A percentile compares a stretch with the other conserved stretches of the same genome.
Evolutionary conservation across 73 alveolate species (phyloP).

Genomic region (Stentor coeruleus): DNA sequence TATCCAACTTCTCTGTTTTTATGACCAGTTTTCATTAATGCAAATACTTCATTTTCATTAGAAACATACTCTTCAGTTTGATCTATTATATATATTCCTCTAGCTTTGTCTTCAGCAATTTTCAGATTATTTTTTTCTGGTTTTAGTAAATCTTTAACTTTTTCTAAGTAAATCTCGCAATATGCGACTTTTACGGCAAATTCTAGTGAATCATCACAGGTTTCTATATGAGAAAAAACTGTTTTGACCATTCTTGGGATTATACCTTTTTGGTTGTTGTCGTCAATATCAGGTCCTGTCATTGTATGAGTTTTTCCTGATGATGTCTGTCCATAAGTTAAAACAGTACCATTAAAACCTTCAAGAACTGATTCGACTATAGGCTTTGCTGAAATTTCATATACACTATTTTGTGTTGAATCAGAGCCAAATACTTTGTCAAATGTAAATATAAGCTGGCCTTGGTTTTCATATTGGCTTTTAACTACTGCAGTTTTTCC

Average conservation of each 20-base stretch:
- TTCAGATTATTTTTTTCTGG: constrained; percentile 77
- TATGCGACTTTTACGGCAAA: constrained; percentile 77
- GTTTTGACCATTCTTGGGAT: constrained; percentile 88
- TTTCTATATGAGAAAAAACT: constrained; percentile 54
- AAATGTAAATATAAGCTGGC: constrained; percentile 42
- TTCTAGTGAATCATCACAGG: constrained; percentile 67
- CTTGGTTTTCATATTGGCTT: not conserved
- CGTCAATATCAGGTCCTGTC: constrained; percentile 76
- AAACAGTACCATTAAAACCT: constrained; percentile 95
- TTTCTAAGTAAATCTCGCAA: constrained; percentile 90
- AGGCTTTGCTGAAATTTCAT: constrained; percentile 79
- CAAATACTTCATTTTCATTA: constrained; percentile 85
- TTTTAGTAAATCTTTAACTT: constrained; percentile 81
- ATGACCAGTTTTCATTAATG: constrained; percentile 87
- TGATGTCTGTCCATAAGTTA: constrained; percentile 97
- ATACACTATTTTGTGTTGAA: constrained; percentile 81
- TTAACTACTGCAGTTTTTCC: not conserved
- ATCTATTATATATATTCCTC: constrained; percentile 92
- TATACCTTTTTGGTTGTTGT: constrained; percentile 53
- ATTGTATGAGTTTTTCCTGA: constrained; percentile 96
- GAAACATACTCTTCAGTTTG: constrained; percentile 92
- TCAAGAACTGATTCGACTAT: constrained; percentile 81
- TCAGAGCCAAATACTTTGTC: constrained; percentile 81
- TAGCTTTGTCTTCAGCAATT: constrained; percentile 87
- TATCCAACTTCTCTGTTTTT: constrained; percentile 92